Base-by-base conservation (phyloP, 768 basidiomycete genomes). In the Mycena vitilis region DNA sequence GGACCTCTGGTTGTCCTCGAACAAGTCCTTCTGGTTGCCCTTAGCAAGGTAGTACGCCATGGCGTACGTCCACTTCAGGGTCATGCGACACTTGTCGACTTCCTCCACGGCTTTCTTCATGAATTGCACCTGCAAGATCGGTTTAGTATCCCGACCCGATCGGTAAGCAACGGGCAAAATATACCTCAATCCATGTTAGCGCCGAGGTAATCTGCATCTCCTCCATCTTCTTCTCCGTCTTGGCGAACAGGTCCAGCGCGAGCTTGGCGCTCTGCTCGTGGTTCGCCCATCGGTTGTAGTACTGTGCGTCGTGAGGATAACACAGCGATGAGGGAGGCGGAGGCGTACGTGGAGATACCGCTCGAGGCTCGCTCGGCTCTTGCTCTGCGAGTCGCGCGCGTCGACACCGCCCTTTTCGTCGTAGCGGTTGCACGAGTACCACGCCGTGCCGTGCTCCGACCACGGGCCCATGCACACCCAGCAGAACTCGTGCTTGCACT, bases 381-480 rank as follows among this genome's bases (percentile, higher is more conserved):
- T 89, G 53, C 95, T 94, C 77, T 99, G 96, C 10, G 94, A 89
- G 77, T 99, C 98, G 44, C 96, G 91, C 25, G 95, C 95, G 0
- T 95, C 91, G 36, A 93, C 84, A 36, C 94, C 93, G 0, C 85
- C 87, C 81, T 95, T 96, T 80, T 98, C 97, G 73, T 99, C 96
- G 79, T 90, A 99, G 36, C 98, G 90, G 70, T 99, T 98, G 82
- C 98, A 99, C 12, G 95, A 96, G 77, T 99, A 99, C 95, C 95
- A 99, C 5, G 92, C 89, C 0, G 96, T 98, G 12, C 98, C 98
- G 73, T 99, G 98, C 75, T 97, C 97, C 40, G 90, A 88, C 98
- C 98, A 99, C 2, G 96, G 95, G 10, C 96, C 97, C 96, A 98
- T 98, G 82, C 98, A 99, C 47, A 99, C 96, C 98, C 98, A 99